A percentile compares a stretch with the other conserved stretches of the same genome.
Conservation (phyloP, 2,329 filamentous ascomycete genomes). For the Alternaria atra region DNA sequence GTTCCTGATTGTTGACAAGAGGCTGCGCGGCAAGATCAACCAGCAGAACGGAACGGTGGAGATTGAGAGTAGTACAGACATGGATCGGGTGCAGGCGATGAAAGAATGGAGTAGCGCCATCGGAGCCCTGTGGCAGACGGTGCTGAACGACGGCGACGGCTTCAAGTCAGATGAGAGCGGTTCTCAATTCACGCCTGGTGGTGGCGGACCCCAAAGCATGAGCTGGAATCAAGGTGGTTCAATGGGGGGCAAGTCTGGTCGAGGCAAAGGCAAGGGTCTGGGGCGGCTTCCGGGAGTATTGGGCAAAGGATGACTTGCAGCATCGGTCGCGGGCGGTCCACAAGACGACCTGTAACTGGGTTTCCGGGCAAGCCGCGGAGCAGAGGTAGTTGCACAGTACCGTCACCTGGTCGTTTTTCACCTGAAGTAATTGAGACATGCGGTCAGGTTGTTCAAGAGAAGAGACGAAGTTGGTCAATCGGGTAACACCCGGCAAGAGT, state of each 20-base stretch:
- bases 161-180: conserved; percentile 63
- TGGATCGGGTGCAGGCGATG: conserved; percentile 77
- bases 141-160: conserved; percentile 82
- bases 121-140: conserved; percentile 71
- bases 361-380: conserved; percentile 40
- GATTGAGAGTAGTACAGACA: conserved; percentile 77
- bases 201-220: conserved; percentile 36
- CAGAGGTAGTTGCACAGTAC: conserved; percentile 42
- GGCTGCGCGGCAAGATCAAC: conserved; percentile 87
- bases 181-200: conserved; percentile 47
- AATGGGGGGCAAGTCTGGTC: conserved; percentile 41
- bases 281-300: conserved; percentile 48
- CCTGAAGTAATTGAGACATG: conserved; percentile 50
- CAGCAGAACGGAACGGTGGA: conserved; percentile 85
- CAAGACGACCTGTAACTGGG: conserved; percentile 45
- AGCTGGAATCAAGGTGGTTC: conserved; percentile 43
- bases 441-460: conserved; percentile 33
- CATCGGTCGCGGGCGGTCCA: conserved; percentile 38
- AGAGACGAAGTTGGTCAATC: conserved; percentile 33
- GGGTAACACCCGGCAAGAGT: conserved; percentile 45
- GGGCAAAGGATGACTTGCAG: conserved; percentile 54
- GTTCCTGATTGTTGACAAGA: conserved; percentile 89
- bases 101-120: conserved; percentile 77
- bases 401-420: conserved; percentile 41
- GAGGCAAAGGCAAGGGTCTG: conserved; percentile 51